Base-by-base conservation (phyloP, 768 basidiomycete species). In the Podaxis rugospora region DNA sequence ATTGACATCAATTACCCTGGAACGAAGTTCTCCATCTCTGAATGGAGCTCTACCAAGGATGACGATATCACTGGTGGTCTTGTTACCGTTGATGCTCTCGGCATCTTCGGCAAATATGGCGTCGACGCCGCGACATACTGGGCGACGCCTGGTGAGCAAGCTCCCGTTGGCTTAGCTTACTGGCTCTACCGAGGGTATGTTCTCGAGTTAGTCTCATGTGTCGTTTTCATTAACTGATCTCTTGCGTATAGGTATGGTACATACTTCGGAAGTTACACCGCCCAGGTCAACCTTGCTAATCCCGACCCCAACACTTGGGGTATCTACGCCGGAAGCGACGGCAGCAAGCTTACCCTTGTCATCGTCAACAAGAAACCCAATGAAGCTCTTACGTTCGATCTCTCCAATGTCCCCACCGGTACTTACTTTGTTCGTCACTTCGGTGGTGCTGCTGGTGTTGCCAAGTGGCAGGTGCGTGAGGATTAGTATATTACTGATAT, bases 351-450 rank as follows among this genome's bases (percentile, higher is more conserved):
- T 35, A 72, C 79, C 1, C 65, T 82, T 21, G 80, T 84, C 58
- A 73, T 82, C 61, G 67, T 84, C 56, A 83, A 83, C 77, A 84
- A 84, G 68, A 76, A 82, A 64, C 74, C 78, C 0, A 68, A 66
- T 54, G 68, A 62, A 5, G 72, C 80, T 0, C 68, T 82, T 55
- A 66, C 74, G 10, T 74, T 81, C 53, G 70, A 74, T 59, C 66
- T 83, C 18, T 68, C 76, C 27, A 76, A 77, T 59, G 70, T 84
- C 46, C 80, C 82, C 0, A 66, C 70, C n/a, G 83, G 82, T 5
- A 68, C 65, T 10, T 84, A 84, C 69, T 79, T 83, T 65, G 49
- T 83, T 25, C 76, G 82, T n/a, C 83, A 84, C 69, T 84, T 83
- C 64, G 83, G 83, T 63, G 83, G 82, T 52, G 72, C 67, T 25